A percentile compares a stretch with the other conserved stretches of the same genome.
Conservation (phyloP, 371 early-diverging fungal genomes). For the Fennellomyces sp. region DNA sequence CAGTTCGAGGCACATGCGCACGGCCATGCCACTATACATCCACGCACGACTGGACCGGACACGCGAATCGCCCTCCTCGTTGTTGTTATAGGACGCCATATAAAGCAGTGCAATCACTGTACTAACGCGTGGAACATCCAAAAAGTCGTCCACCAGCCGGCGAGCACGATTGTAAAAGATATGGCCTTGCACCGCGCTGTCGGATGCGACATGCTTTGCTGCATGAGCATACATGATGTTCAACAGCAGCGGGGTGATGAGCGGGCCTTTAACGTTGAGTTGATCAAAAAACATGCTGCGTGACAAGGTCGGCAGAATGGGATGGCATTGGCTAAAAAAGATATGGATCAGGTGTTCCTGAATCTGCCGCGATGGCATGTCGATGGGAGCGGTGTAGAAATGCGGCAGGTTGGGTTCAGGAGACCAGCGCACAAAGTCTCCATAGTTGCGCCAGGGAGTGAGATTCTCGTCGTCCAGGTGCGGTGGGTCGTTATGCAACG, state of each 20-base stretch:
- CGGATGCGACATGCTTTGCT: conserved; percentile 27
- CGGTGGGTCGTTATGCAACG: conserved; percentile 29
- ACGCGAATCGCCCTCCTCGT: conserved; percentile 19
- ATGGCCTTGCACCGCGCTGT: conserved; percentile 12
- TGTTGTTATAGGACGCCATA: conserved; percentile 32
- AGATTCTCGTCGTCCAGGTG: conserved; percentile 12
- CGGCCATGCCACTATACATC: conserved; percentile 52
- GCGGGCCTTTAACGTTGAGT: conserved; percentile 39
- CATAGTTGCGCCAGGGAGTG: conserved; percentile 20
- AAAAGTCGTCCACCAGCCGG: conserved; percentile 43
- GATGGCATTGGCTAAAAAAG: conserved; percentile 42
- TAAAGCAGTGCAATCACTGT: conserved; percentile 51
- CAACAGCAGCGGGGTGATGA: conserved; percentile 45
- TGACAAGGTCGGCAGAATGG: conserved; percentile 32
- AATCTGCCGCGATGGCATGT: conserved; percentile 23
- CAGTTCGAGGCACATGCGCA: conserved; percentile 50
- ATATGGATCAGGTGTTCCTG: conserved; percentile 41
- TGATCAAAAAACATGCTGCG: conserved; percentile 48
- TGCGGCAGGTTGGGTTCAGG: conserved; percentile 21
- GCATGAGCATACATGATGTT: conserved; percentile 54
- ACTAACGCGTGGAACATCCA: conserved; percentile 49
- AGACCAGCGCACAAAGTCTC: conserved; percentile 30
- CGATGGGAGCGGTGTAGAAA: conserved; percentile 34
- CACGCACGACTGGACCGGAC: conserved; percentile 33
- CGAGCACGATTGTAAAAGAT: conserved; percentile 41